Percentiles rank a stretch among this genome's conserved stretches.
Evolutionary conservation across 495 filamentous ascomycete species (phyloP).

Genomic region (Aspergillus sclerotiicarbonarius): DNA sequence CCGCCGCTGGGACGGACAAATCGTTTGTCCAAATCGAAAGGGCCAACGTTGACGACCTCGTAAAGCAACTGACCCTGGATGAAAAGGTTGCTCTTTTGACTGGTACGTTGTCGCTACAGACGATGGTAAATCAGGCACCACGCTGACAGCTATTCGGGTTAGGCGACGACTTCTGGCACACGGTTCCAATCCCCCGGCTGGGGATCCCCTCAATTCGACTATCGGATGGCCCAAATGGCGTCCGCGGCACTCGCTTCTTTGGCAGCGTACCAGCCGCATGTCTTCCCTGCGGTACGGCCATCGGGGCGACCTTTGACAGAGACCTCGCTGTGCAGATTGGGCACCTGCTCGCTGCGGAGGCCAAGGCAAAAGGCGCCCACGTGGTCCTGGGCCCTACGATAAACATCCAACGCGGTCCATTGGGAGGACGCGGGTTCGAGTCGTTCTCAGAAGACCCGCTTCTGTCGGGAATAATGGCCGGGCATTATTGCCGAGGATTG

Average conservation of each 20-base stretch:
- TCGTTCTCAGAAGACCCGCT: conserved; percentile 70
- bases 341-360: conserved; percentile 56
- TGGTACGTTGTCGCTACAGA: conserved; percentile 31
- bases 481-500: conserved; percentile 60
- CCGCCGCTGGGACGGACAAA: not conserved
- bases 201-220: conserved; percentile 61
- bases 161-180: conserved; percentile 72
- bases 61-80: conserved; percentile 50
- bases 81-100: conserved; percentile 55
- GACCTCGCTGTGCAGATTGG: conserved; percentile 55
- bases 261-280: conserved; percentile 60
- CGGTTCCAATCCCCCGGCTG: conserved; percentile 59
- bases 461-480: conserved; percentile 62
- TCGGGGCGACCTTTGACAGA: conserved; percentile 64
- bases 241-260: conserved; percentile 63
- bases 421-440: conserved; percentile 73
- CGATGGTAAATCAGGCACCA: no score
- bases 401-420: conserved; percentile 66
- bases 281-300: conserved; percentile 59
- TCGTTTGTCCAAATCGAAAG: conserved; percentile 19
- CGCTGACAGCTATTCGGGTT: not conserved
- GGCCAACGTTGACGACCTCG: conserved; percentile 18
- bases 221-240: conserved; percentile 69
- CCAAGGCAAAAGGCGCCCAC: conserved; percentile 60
- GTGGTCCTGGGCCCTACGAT: conserved; percentile 71